phyloP scores from a whole-genome alignment of 2,329 filamentous ascomycete species.

The Epichloe hybrida region DNA sequence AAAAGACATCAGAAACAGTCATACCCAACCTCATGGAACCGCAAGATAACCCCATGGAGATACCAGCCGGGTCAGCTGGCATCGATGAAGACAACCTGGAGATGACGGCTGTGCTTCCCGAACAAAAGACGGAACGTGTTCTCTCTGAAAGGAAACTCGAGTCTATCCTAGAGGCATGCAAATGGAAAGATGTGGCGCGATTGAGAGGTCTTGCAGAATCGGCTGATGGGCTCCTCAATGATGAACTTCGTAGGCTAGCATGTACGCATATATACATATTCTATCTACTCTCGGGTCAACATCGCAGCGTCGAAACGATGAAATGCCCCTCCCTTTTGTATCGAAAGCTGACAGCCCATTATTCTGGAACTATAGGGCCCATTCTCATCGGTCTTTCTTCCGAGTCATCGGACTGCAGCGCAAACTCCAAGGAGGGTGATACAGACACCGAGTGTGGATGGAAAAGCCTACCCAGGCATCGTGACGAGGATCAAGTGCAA shows the following conservation, averaged over 20 bases:
- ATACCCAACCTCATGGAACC: conserved; percentile 7
- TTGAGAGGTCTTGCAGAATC: conserved; percentile 48
- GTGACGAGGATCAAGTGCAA: conserved; percentile 80
- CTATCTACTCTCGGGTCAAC: conserved; percentile 2
- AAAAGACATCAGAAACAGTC: not conserved
- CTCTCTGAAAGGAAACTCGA: not conserved
- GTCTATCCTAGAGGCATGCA: conserved; percentile 41
- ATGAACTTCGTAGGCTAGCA: conserved; percentile 55
- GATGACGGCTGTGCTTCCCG: conserved; percentile 5
- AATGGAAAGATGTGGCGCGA: conserved; percentile 37
- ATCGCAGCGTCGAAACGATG: not conserved
- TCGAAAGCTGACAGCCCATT: not conserved
- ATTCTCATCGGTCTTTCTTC: conserved; percentile 34
- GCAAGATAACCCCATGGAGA: conserved; percentile 3
- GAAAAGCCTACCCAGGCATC: conserved; percentile 57
- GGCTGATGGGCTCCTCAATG: conserved; percentile 52
- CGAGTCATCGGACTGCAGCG: not conserved
- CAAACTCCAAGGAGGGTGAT: not conserved
- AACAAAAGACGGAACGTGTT: not conserved
- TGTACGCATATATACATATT: conserved; percentile 41
- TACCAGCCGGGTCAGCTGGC: conserved; percentile 3
- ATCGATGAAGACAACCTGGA: not conserved
- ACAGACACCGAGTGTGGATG: conserved; percentile 27
- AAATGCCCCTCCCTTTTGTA: not conserved
- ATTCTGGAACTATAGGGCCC: conserved; percentile 38